Conservation (phyloP, 1,139 yeast species). For the Hyphopichia wangnamkhiaoensis region DNA sequence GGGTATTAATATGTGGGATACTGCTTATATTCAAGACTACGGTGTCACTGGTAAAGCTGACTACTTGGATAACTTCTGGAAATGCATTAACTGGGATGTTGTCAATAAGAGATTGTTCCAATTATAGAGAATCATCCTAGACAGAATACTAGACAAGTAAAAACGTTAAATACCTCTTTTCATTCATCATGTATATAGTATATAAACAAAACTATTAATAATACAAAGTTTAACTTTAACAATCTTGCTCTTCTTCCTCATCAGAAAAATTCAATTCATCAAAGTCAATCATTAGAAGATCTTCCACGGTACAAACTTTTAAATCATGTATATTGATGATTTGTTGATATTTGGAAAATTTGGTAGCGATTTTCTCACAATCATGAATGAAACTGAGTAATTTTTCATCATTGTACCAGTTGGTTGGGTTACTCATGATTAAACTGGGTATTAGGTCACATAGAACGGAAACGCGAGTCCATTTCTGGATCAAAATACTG, state of each 20-base stretch:
- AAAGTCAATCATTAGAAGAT: constrained; percentile 3
- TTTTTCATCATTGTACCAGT: constrained; percentile 36
- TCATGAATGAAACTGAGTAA: constrained; percentile 27
- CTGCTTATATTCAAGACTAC: constrained; percentile 79
- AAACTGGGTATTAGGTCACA: constrained; percentile 33
- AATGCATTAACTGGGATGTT: constrained; percentile 84
- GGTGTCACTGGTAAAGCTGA: constrained; percentile 76
- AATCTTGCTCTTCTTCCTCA: not conserved
- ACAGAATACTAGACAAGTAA: not conserved
- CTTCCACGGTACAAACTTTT: not conserved
- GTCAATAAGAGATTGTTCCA: constrained; percentile 62
- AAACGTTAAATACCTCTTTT: not conserved
- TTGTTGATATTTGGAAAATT: constrained; percentile 22
- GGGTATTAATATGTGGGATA: constrained; percentile 85
- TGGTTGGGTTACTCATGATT: constrained; percentile 32
- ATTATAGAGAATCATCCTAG: constrained; percentile 19
- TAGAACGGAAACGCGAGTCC: constrained; percentile 26
- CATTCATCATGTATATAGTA: constrained; percentile 5
- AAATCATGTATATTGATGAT: constrained; percentile 14
- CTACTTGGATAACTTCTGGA: constrained; percentile 76
- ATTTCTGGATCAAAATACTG: constrained; percentile 19
- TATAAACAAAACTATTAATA: not conserved
- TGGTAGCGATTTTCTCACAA: constrained; percentile 25
- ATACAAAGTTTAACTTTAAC: not conserved
- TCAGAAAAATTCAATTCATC: constrained; percentile 3